Evolutionary conservation across 164 flowering plant species (phyloP), one percentile per base, ranked within the genome.

Genomic region (Aristolochia fimbriata): DNA sequence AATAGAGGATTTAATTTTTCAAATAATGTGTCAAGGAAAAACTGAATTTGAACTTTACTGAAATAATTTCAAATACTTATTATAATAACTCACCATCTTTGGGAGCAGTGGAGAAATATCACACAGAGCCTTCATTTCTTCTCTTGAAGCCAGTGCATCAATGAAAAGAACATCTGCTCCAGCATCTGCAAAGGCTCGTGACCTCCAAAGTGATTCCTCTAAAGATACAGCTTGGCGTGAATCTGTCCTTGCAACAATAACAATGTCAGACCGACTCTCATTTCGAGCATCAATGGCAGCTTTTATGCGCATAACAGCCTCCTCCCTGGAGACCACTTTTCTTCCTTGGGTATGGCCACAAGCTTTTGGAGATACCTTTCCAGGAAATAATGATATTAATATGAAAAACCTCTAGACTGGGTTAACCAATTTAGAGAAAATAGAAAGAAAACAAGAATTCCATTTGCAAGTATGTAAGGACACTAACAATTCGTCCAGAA

Each of bases 101-200:
- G 97, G 96, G 59, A 89, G 80, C 41, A 66, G 57, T 43, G 98
- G 94, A 61, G 76, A 74, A 50, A 81, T 69, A 48, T 83, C 74
- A 73, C 97, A 89, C 61, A 93, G 83, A 27, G 81, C 74, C 67
- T 70, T 73, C 97, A 93, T 93, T 74, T 93, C 97, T 72, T 89
- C 92, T 80, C 70, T 89, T 52, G 96, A 89, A 74, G 88, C 83
- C 66, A 93, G 87, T 43, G 97, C 96, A 71, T 93, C 97, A 73
- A 93, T 77, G 69, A 89, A 93, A 62, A 93, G 85, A 76, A 93
- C 96, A 83, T 93, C 97, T 53, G 96, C 98, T 72, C 98, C 97
- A 54, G 90, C 88, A 74, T 84, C 90, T 56, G 90, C 88, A 74
- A 89, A 80, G 47, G 98, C 96, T 59, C 74, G 80, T 47, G 87